phyloP scores from a whole-genome alignment of 805 yeast species.

The Barnettozyma californica region DNA sequence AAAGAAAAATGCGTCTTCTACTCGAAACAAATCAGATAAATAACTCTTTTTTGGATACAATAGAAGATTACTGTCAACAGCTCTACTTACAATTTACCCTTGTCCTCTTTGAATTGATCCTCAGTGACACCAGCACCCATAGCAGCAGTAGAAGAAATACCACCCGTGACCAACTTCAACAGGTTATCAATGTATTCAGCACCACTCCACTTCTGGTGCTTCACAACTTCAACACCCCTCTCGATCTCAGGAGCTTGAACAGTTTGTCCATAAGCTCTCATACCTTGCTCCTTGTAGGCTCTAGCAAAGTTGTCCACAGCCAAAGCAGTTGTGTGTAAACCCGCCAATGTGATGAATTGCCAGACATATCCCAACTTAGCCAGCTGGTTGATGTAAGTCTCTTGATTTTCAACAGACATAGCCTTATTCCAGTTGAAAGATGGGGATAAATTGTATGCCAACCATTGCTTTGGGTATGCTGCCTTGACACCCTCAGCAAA shows the following conservation, averaged over 20 bases:
- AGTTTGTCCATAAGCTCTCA: constrained; percentile 51
- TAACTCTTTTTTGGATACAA: background rate
- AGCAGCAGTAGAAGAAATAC: constrained; percentile 92
- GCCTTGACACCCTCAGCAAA: constrained; percentile 40
- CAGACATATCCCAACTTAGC: constrained; percentile 53
- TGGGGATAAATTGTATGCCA: constrained; percentile 58
- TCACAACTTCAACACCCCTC: constrained; percentile 44
- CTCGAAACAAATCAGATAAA: background rate
- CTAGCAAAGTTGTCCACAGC: constrained; percentile 45
- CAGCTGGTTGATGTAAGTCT: constrained; percentile 46
- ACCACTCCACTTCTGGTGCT: constrained; percentile 62
- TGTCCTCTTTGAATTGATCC: constrained; percentile 70
- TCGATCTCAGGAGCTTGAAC: constrained; percentile 45
- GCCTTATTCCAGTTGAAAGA: constrained; percentile 57
- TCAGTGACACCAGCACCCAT: constrained; percentile 99
- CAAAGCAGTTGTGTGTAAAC: constrained; percentile 48
- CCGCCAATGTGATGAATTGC: constrained; percentile 58
- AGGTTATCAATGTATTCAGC: constrained; percentile 77
- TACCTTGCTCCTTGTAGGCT: constrained; percentile 49
- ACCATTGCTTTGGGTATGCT: constrained; percentile 45
- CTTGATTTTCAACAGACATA: constrained; percentile 48
- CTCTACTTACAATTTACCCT: constrained; percentile 7
- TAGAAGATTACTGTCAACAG: background rate
- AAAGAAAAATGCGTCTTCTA: no score
- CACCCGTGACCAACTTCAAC: constrained; percentile 88